Conservation (phyloP, 2,329 filamentous ascomycete species). For the Juglanconis sp. region DNA sequence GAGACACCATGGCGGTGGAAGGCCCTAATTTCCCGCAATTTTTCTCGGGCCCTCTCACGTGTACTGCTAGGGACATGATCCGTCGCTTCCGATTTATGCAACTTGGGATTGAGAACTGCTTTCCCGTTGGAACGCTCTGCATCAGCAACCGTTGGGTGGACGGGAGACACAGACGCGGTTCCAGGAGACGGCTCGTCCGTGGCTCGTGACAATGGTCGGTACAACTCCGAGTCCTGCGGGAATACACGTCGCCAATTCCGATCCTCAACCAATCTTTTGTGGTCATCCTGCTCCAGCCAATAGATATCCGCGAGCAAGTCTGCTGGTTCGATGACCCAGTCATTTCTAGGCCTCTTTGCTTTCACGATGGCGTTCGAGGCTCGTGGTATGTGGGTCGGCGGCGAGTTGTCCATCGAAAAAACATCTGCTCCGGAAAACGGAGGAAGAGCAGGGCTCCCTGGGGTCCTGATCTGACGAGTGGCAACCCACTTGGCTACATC, state of each 20-base stretch:
- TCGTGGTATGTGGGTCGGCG: slow-evolving; percentile 37
- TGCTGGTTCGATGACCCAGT: slow-evolving; percentile 80
- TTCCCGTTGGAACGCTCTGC: slow-evolving; percentile 26
- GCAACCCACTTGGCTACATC: slow-evolving; percentile 53
- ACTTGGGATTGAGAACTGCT: slow-evolving; percentile 21
- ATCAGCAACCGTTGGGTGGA: slow-evolving; percentile 13
- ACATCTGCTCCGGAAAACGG: slow-evolving; percentile 45
- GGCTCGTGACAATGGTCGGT: slow-evolving; percentile 26
- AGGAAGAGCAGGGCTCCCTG: slow-evolving; percentile 40
- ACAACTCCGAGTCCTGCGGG: slow-evolving; percentile 34
- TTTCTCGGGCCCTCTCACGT: slow-evolving; percentile 58
- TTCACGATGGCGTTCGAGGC: slow-evolving; percentile 50
- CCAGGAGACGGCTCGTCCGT: slow-evolving; percentile 15
- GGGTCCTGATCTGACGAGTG: slow-evolving; percentile 27
- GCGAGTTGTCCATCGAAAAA: slow-evolving; percentile 38
- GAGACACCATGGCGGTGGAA: slow-evolving; percentile 52
- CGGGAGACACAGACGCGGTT: neutral
- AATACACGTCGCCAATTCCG: slow-evolving; percentile 73
- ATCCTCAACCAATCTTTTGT: slow-evolving; percentile 80
- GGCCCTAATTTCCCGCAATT: slow-evolving; percentile 55
- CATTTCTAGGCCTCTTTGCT: slow-evolving; percentile 68
- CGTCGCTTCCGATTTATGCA: slow-evolving; percentile 32
- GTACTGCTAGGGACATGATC: slow-evolving; percentile 48
- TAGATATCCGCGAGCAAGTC: slow-evolving; percentile 87
- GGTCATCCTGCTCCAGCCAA: slow-evolving; percentile 80